Conservation (phyloP, 768 basidiomycete genomes). For the Strobilomyces echinocephalus region DNA sequence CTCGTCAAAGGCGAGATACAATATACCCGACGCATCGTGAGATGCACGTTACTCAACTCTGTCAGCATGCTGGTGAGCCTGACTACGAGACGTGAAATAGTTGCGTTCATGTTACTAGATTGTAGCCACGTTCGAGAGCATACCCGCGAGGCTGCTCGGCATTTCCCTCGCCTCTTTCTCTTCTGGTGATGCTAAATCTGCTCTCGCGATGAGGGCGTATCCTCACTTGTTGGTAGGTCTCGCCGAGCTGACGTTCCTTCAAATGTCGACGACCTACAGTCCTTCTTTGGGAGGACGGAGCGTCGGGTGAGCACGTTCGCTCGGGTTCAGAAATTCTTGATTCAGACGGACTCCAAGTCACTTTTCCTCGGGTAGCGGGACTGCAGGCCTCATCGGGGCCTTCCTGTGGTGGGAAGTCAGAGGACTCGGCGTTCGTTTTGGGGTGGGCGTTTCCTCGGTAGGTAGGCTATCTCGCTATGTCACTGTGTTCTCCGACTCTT, state of each 20-base stretch:
- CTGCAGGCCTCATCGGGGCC: slow-evolving; percentile 89
- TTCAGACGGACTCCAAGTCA: slow-evolving; percentile 46
- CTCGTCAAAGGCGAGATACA: slow-evolving; percentile 78
- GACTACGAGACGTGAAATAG: neutral
- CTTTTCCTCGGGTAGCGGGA: slow-evolving; percentile 92
- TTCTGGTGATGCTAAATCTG: slow-evolving; percentile 47
- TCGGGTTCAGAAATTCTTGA: neutral
- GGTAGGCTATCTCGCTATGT: slow-evolving; percentile 21
- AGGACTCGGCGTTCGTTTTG: slow-evolving; percentile 73
- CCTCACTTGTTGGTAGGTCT: slow-evolving; percentile 52
- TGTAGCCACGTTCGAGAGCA: slow-evolving; percentile 15
- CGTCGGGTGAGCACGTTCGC: slow-evolving; percentile 55
- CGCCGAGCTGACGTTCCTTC: slow-evolving; percentile 91
- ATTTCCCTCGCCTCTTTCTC: slow-evolving; percentile 49
- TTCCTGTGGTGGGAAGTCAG: slow-evolving; percentile 94
- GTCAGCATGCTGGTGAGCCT: slow-evolving; percentile 62
- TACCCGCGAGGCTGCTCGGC: no score
- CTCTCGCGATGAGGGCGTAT: neutral
- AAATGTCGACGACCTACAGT: slow-evolving; percentile 78
- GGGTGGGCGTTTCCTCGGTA: slow-evolving; percentile 81
- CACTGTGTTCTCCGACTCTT: neutral
- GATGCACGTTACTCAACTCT: slow-evolving; percentile 72
- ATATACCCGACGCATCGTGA: slow-evolving; percentile 68
- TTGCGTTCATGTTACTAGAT: slow-evolving; percentile 41
- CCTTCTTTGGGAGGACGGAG: slow-evolving; percentile 70